phyloP scores from a whole-genome alignment of 2,329 filamentous ascomycete genomes.

The Kalaharituber pfeilii region DNA sequence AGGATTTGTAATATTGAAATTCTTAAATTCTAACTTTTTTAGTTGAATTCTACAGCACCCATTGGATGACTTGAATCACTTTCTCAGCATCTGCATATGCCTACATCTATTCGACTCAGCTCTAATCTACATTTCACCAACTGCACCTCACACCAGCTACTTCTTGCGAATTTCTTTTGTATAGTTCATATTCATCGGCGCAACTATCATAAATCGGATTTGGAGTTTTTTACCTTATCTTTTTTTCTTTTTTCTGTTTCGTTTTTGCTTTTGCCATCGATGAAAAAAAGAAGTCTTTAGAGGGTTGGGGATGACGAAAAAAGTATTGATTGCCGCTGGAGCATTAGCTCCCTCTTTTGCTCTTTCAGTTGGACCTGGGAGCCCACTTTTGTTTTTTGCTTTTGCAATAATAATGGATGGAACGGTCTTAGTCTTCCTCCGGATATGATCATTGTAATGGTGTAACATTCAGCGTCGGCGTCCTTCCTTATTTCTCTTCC shows the following conservation, averaged over 20 bases:
- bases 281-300: too few species aligned
- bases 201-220: background rate
- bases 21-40: background rate
- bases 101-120: background rate
- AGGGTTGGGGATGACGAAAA: too few species aligned
- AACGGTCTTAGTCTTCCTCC: too few species aligned
- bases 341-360: too few species aligned
- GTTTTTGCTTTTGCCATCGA: too few species aligned
- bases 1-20: background rate
- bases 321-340: too few species aligned
- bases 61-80: background rate
- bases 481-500: too few species aligned
- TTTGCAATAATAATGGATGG: too few species aligned
- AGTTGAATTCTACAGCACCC: background rate
- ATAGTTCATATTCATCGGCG: background rate
- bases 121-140: background rate
- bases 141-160: background rate
- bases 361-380: too few species aligned
- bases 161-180: background rate
- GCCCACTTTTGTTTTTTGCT: too few species aligned
- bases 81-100: background rate
- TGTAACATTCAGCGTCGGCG: too few species aligned
- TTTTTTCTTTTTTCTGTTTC: slow-evolving; percentile 1
- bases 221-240: background rate
- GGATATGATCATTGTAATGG: too few species aligned